Evolutionary conservation across 2,329 filamentous ascomycete species (phyloP), one percentile per base, ranked within the genome.

Genomic region (Claviceps quebecensis): DNA sequence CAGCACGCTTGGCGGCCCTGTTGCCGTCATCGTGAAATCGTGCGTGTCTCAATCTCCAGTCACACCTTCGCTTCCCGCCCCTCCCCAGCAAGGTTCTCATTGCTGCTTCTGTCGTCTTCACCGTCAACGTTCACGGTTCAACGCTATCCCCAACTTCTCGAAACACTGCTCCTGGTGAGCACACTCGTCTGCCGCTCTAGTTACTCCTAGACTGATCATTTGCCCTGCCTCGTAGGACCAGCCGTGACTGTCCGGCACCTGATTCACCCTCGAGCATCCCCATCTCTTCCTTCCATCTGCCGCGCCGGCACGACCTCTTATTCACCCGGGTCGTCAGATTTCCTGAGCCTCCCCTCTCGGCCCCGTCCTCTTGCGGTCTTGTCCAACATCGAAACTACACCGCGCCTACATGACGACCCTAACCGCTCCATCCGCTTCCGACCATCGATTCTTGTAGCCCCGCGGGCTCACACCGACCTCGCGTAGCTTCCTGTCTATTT

Each of bases 331-430:
- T 48, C 47, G 29, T 40, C 47, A 49, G 17, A 14, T 41, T 49
- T 47, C 44, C 46, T 47, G 47, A 43, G 14, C 16, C 34, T 22
- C 16, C 34, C 16, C 19, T 40, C 51, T 43, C 29, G 40, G 36
- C 50, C 48, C 53, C 48, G 50, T 49, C 46, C 45, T 41, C 26
- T 26, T 16, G 26, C 46, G 23, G 47, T 50, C 54, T 52, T 62
- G 60, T 39, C 29, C 11, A n/a, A 29, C 22, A 5, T 47, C 34
- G 16, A 41, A 29, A 46, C 47, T 45, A 63, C 29, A 34, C 29
- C 29, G 29, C 29, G 29, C 63, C 62, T 72, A 70, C 68, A 72
- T 72, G 69, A 69, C 62, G 65, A 59, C 59, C 56, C 59, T 57
- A 51, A 61, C 58, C 55, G 60, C 60, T 52, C 60, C 60, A 59